Conservation (phyloP, 2,329 filamentous ascomycete species). For the Coniochaeta hoffmannii region DNA sequence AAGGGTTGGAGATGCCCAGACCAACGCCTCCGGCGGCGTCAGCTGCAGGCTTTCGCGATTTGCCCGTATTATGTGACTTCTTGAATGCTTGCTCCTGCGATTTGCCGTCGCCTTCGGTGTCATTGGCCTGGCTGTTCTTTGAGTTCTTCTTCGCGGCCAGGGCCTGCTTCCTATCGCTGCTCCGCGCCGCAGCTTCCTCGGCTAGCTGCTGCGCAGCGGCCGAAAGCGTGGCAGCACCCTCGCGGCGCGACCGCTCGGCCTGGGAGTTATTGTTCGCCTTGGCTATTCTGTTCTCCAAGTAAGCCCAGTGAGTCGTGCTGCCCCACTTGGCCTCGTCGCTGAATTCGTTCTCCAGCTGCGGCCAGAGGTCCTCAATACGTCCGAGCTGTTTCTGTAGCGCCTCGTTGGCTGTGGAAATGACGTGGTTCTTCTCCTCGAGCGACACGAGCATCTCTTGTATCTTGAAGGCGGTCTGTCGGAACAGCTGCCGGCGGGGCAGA, state of each 20-base stretch:
- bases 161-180: constrained; percentile 78
- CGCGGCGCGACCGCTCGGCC: constrained; percentile 68
- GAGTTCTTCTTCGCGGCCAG: constrained; percentile 68
- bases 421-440: constrained; percentile 95
- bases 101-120: constrained; percentile 46
- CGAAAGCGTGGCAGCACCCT: constrained; percentile 70
- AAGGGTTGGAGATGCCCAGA: constrained; percentile 48
- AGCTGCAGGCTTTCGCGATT: constrained; percentile 52
- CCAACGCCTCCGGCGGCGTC: constrained; percentile 37
- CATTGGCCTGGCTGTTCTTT: constrained; percentile 63
- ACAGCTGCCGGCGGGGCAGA: constrained; percentile 62
- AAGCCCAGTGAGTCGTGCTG: constrained; percentile 90
- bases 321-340: constrained; percentile 92
- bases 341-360: constrained; percentile 80
- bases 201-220: constrained; percentile 71
- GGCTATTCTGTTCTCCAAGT: constrained; percentile 70
- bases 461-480: constrained; percentile 68
- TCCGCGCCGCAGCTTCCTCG: constrained; percentile 75
- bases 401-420: constrained; percentile 86
- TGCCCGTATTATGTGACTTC: constrained; percentile 52
- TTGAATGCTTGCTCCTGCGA: constrained; percentile 41
- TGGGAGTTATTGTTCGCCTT: constrained; percentile 51
- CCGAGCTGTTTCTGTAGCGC: constrained; percentile 77
- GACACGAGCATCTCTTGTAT: constrained; percentile 82
- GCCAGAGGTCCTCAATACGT: constrained; percentile 81